Evolutionary conservation across 176 grass and related monocot species (phyloP).

Genomic region (Sorghum bicolor): DNA sequence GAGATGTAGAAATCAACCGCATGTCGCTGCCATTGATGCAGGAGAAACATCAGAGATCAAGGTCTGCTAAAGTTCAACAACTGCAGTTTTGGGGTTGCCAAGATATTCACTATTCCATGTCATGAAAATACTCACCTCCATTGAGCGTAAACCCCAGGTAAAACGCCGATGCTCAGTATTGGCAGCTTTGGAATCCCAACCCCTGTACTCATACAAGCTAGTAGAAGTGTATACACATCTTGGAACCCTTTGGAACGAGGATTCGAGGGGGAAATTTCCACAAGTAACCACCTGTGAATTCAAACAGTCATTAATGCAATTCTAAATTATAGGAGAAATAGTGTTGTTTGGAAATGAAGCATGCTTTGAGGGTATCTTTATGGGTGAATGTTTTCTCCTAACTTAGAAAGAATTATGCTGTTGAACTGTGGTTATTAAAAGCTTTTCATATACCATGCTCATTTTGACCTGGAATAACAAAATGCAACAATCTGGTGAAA

Average conservation of each 20-base stretch:
- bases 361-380: not conserved
- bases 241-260: conserved; percentile 89
- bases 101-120: not conserved
- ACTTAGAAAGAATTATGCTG: not conserved
- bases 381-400: not conserved
- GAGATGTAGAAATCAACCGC: conserved; percentile 99
- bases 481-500: conserved; percentile 11
- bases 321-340: not conserved
- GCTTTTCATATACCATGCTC: not conserved
- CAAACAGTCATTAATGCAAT: conserved; percentile 4
- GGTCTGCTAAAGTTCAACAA: not conserved
- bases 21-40: conserved; percentile 53
- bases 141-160: conserved; percentile 88
- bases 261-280: conserved; percentile 94
- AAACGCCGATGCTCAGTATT: conserved; percentile 68
- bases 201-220: conserved; percentile 83
- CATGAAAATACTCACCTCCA: conserved; percentile 59
- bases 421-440: not conserved
- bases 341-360: not conserved
- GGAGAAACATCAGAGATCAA: conserved; percentile 7
- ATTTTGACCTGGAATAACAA: not conserved
- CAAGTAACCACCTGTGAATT: conserved; percentile 84
- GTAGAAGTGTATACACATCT: conserved; percentile 99
- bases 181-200: conserved; percentile 87
- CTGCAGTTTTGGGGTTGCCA: not conserved